Conservation (phyloP, 83 land plant genomes). For the Isoetes engelmannii region DNA sequence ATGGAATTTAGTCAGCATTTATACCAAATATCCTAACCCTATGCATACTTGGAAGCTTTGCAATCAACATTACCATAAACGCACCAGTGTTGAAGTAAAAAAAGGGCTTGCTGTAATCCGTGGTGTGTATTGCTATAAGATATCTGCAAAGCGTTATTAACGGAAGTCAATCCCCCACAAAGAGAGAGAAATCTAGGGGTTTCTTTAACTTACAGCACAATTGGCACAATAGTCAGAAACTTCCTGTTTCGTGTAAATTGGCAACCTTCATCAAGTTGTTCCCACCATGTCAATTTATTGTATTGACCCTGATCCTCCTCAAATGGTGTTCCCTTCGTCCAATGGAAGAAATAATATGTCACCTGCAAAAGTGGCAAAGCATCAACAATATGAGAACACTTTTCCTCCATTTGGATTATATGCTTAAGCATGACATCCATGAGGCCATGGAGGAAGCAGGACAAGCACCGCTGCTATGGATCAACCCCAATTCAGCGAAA, state of each 20-base stretch:
- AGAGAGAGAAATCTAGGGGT: neutral
- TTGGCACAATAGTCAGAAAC: slow-evolving; percentile 10
- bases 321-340: slow-evolving; percentile 13
- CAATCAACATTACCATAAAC: slow-evolving; percentile 7
- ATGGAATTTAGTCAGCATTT: slow-evolving; percentile 6
- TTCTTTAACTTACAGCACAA: slow-evolving; percentile 10
- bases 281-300: slow-evolving; percentile 11
- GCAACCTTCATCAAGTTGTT: slow-evolving; percentile 13
- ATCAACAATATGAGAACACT: too few species aligned
- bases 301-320: slow-evolving; percentile 10
- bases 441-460: too few species aligned
- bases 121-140: slow-evolving; percentile 10
- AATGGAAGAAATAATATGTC: slow-evolving; percentile 11
- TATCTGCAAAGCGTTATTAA: neutral
- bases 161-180: neutral
- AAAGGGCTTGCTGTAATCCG: slow-evolving; percentile 11
- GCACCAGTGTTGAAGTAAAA: slow-evolving; percentile 3
- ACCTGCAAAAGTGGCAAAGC: neutral
- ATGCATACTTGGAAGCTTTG: slow-evolving; percentile 13
- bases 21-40: slow-evolving; percentile 13
- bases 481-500: too few species aligned
- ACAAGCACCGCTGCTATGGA: too few species aligned
- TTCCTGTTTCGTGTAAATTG: slow-evolving; percentile 13
- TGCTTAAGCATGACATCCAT: too few species aligned
- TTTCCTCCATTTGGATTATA: too few species aligned